Conservation (phyloP, 148 eudicot genomes). For the Spergularia marina region DNA sequence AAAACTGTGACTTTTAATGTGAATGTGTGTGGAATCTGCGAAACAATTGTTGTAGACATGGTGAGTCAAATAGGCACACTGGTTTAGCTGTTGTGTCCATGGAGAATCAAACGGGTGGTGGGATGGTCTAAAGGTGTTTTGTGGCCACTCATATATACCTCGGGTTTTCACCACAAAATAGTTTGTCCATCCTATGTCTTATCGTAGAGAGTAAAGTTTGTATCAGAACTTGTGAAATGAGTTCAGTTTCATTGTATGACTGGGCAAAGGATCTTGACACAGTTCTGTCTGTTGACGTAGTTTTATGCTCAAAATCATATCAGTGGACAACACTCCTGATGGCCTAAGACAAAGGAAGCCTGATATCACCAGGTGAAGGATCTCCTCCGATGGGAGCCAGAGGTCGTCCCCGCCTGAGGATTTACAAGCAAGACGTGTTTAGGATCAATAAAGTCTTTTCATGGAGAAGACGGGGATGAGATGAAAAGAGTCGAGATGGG, state of each 20-base stretch:
- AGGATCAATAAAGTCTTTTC: neutral
- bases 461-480: neutral
- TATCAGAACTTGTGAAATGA: too few relatives aligned
- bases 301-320: slow-evolving; percentile 50
- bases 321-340: slow-evolving; percentile 85
- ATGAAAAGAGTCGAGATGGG: neutral
- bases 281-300: neutral
- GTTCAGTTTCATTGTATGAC: too few relatives aligned
- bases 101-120: too few relatives aligned
- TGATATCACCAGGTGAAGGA: slow-evolving; percentile 74
- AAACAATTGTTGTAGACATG: too few relatives aligned
- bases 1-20: neutral
- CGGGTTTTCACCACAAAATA: too few relatives aligned
- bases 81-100: too few relatives aligned
- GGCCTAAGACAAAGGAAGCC: slow-evolving; percentile 96
- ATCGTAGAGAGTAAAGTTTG: too few relatives aligned
- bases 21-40: neutral
- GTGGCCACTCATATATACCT: too few relatives aligned
- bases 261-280: neutral
- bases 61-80: too few relatives aligned
- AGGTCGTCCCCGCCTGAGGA: slow-evolving; percentile 70
- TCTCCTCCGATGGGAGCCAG: slow-evolving; percentile 90
- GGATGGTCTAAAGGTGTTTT: too few relatives aligned
- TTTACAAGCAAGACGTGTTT: slow-evolving; percentile 50
- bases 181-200: too few relatives aligned